Percentiles rank a stretch among this genome's conserved stretches.
Evolutionary conservation across 106 monocot species (phyloP).

Genomic region (Xerophyta viscosa): DNA sequence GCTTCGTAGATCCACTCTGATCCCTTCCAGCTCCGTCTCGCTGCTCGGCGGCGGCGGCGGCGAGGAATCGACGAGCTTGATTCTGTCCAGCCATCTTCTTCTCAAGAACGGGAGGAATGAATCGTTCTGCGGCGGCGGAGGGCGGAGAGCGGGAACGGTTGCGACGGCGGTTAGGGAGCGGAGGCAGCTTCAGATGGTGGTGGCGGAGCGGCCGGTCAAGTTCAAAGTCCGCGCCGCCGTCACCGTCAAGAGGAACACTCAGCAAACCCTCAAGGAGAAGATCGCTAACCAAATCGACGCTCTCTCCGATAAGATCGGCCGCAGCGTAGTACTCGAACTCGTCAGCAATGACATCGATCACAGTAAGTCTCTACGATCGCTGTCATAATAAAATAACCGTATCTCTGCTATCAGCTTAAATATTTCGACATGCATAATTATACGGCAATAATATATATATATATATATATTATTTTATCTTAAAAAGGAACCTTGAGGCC

Average conservation of each 20-base stretch:
- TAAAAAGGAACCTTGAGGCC: conserved; percentile 28
- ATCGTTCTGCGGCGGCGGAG: too few species aligned
- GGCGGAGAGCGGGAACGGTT: neutral
- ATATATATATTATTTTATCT: neutral
- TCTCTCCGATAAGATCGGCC: conserved; percentile 42
- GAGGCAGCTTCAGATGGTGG: conserved; percentile 3
- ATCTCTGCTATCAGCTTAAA: too few species aligned
- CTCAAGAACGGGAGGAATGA: neutral
- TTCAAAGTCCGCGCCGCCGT: conserved; percentile 47
- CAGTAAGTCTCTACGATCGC: too few species aligned
- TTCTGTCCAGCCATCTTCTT: neutral
- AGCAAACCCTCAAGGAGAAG: conserved; percentile 32
- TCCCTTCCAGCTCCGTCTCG: neutral
- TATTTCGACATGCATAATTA: too few species aligned
- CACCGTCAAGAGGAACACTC: conserved; percentile 43
- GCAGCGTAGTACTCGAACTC: conserved; percentile 48
- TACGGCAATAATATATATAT: too few species aligned
- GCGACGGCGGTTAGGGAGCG: conserved; percentile 18
- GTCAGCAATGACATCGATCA: conserved; percentile 55
- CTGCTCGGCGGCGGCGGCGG: too few species aligned
- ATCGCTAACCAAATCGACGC: conserved; percentile 47
- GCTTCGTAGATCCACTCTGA: conserved; percentile 1
- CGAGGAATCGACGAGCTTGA: neutral
- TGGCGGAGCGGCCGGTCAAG: conserved; percentile 23
- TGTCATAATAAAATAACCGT: too few species aligned